phyloP scores from a whole-genome alignment of 257 asterid genomes.

The Gynochthodes officinalis region DNA sequence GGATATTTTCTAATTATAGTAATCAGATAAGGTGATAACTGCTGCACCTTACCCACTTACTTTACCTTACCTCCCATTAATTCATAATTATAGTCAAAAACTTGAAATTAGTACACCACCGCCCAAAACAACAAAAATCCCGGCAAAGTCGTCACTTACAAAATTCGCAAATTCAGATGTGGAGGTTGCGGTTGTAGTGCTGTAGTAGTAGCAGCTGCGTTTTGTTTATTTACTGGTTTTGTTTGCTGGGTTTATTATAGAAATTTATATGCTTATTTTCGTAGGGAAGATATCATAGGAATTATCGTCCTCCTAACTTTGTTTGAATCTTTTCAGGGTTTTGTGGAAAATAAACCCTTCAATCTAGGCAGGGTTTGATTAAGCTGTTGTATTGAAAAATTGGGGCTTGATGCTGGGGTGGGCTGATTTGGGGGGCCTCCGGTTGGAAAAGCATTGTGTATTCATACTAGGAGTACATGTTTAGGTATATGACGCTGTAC shows the following conservation, averaged over 20 bases:
- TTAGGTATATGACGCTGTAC: conserved; percentile 51
- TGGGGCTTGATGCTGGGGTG: conserved; percentile 16
- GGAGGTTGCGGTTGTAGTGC: no score
- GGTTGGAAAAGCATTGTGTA: conserved; percentile 9
- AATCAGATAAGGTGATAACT: no score
- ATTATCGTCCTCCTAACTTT: conserved; percentile 4
- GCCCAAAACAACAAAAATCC: no score
- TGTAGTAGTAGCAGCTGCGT: neutral
- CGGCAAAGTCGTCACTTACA: neutral
- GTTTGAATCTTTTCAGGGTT: neutral
- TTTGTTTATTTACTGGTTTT: neutral
- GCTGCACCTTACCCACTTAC: no score
- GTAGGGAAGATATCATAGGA: neutral
- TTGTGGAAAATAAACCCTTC: neutral
- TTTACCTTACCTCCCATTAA: no score
- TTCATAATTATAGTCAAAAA: no score
- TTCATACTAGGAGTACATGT: conserved; percentile 18
- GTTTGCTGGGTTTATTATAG: neutral
- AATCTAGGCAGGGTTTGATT: neutral
- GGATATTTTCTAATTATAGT: no score
- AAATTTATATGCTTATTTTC: neutral
- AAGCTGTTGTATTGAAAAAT: neutral
- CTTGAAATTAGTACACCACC: no score
- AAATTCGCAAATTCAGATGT: no score
- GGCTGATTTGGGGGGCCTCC: conserved; percentile 23